Evolutionary conservation across 768 basidiomycete species (phyloP), one percentile per base, ranked within the genome.

Genomic region (Calocybe indica): DNA sequence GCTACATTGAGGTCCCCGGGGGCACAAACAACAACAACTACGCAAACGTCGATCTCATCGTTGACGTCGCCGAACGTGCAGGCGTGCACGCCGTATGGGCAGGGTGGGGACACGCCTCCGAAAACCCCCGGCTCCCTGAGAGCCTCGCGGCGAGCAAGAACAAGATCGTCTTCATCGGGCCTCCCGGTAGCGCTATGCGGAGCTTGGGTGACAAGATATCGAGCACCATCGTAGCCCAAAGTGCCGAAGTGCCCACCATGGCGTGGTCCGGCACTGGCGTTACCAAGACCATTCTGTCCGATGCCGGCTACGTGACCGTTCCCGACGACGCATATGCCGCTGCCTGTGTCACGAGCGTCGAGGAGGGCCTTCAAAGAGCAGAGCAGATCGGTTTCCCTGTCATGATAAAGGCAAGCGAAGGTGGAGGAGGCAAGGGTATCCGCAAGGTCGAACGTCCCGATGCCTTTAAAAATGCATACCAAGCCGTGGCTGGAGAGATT

Each of bases 71-170:
- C 37, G 94, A 99, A 69, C 85, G 96, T 55, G 79, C 92, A 14
- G 96, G 93, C 31, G 96, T 98, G 1, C 96, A 99, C 61, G 96
- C 96, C 38, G 96, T 99, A 22, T 99, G 96, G 96, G 96, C 96
- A 33, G 96, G 96, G 48, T 99, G 96, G 96, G 96, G 96, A 43
- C 96, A 99, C 66, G 96, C 96, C 28, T 98, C 96, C 2, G 96
- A 99, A 67, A 99, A 99, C 66, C 96, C 96, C 1, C 84, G 93
- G 46, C 71, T 99, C 14, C 96, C 96, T 1, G 96, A 99, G 65
- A 88, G 87, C 50, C 80, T 99, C 37, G 82, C 88, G 31, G 85
- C 92, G 3, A 91, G 85, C 66, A 91, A 90, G 66, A 79, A 93
- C 72, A 95, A 92, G 69, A 94, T 99, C 62, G 88, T 99, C 50